phyloP scores from a whole-genome alignment of 306 rosid genomes.

The Sicyos baderoa region DNA sequence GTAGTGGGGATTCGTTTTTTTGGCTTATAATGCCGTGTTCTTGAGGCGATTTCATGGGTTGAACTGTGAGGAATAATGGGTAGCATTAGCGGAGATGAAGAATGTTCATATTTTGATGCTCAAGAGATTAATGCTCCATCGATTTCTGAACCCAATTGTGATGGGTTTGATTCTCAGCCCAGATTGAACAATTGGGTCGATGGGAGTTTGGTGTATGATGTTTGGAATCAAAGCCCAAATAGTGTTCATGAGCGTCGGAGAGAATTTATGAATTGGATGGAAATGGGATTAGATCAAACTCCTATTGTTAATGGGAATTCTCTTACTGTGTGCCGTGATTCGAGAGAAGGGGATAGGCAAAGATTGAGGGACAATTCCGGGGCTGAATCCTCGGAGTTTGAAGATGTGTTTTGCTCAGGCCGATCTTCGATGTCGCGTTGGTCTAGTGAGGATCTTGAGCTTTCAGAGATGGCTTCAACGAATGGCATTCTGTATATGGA shows the following conservation, averaged over 20 bases:
- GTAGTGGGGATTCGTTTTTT: conserved; percentile 33
- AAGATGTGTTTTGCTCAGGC: conserved; percentile 49
- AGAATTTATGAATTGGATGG: conserved; percentile 57
- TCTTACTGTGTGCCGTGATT: conserved; percentile 20
- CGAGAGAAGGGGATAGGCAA: conserved; percentile 29
- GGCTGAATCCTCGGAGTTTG: conserved; percentile 24
- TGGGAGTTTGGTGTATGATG: conserved; percentile 36
- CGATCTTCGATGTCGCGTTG: conserved; percentile 45
- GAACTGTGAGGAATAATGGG: conserved; percentile 62
- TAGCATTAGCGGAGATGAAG: conserved; percentile 62
- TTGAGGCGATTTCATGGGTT: conserved; percentile 79
- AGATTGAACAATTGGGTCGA: conserved; percentile 19
- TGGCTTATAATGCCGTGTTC: conserved; percentile 33
- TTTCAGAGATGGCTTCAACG: conserved; percentile 29
- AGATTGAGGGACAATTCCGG: conserved; percentile 36
- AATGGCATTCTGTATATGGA: conserved; percentile 29
- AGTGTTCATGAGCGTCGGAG: conserved; percentile 66
- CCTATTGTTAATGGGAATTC: conserved; percentile 25
- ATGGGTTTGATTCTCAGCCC: conserved; percentile 26
- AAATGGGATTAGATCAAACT: conserved; percentile 33
- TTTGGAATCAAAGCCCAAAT: conserved; percentile 59
- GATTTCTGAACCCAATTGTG: conserved; percentile 35
- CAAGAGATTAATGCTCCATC: conserved; percentile 54
- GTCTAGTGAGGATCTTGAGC: conserved; percentile 22
- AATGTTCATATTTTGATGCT: conserved; percentile 67